Conservation (phyloP, 768 basidiomycete species). For the Porphyrellus cyaneotinctus region DNA sequence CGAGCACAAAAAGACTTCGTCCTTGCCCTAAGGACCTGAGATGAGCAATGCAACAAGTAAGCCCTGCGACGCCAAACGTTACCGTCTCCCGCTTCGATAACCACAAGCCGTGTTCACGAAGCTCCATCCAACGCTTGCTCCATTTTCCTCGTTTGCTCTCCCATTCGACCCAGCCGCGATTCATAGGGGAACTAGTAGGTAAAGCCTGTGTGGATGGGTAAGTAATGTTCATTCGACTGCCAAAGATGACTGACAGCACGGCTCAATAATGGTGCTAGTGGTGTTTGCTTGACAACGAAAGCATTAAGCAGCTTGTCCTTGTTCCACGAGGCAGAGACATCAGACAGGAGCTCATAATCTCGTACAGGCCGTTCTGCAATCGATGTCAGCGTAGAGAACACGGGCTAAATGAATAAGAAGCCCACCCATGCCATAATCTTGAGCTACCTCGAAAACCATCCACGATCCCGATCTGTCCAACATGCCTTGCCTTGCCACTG, state of each 20-base stretch:
- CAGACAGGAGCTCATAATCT: constrained; percentile 77
- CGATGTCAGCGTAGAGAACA: constrained; percentile 7
- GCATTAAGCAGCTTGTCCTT: constrained; percentile 75
- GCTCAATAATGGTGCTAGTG: constrained; percentile 55
- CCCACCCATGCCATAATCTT: constrained; percentile 91
- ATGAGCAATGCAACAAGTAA: constrained; percentile 5
- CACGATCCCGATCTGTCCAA: constrained; percentile 66
- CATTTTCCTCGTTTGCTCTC: constrained; percentile 92
- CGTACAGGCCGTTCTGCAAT: constrained; percentile 81
- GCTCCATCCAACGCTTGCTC: constrained; percentile 87
- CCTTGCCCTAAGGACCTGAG: constrained; percentile 60
- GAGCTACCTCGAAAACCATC: constrained; percentile 89
- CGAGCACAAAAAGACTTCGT: constrained; percentile 77
- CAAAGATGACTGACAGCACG: constrained; percentile 46
- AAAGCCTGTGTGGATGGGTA: constrained; percentile 42
- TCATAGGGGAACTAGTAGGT: constrained; percentile 41
- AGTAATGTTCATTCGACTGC: constrained; percentile 38
- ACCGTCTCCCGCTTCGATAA: constrained; percentile 89
- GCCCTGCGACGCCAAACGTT: constrained; percentile 21
- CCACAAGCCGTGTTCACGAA: constrained; percentile 83
- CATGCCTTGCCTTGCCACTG: constrained; percentile 62
- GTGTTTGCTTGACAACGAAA: constrained; percentile 74
- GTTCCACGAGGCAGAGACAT: constrained; percentile 86
- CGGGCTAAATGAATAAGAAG: neutral
- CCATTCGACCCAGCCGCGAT: constrained; percentile 75